A percentile compares a stretch with the other conserved stretches of the same genome.
Conservation (phyloP, 257 asterid genomes). For the Nicotiana tomentosiformis region DNA sequence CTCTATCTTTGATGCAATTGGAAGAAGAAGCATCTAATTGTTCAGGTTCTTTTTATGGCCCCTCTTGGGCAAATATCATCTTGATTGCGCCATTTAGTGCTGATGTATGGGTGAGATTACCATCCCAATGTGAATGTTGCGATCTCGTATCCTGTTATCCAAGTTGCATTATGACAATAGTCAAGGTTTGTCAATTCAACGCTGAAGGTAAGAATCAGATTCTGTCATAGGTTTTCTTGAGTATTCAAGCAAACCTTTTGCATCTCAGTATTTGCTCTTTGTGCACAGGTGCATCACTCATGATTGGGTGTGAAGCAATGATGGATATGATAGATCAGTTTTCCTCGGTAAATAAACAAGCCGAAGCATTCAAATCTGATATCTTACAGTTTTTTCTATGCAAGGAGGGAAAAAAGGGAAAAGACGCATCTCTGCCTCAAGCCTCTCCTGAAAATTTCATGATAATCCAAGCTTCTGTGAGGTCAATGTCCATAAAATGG, state of each 20-base stretch:
- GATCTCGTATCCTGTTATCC: conserved; percentile 36
- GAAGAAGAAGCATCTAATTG: conserved; percentile 33
- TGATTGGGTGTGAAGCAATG: conserved; percentile 59
- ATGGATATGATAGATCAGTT: conserved; percentile 56
- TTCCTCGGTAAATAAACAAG: conserved; percentile 48
- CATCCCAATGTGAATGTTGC: conserved; percentile 34
- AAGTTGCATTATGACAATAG: conserved; percentile 54
- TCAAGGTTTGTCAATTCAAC: conserved; percentile 52
- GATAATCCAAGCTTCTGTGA: conserved; percentile 52
- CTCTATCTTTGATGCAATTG: conserved; percentile 45
- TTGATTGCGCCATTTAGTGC: conserved; percentile 59
- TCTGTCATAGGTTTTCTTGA: not conserved
- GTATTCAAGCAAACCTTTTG: not conserved
- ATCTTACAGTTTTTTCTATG: conserved; percentile 42
- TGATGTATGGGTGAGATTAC: conserved; percentile 85
- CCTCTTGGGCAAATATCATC: conserved; percentile 24
- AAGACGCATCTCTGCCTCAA: conserved; percentile 27
- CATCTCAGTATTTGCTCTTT: not conserved
- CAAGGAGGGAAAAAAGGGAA: conserved; percentile 39
- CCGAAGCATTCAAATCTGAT: conserved; percentile 48
- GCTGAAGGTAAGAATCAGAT: conserved; percentile 47
- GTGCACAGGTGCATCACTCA: conserved; percentile 48
- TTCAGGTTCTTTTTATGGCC: conserved; percentile 17
- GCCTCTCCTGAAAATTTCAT: conserved; percentile 28
- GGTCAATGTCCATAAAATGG: conserved; percentile 54